These are phyloP conservation scores for Colletotrichum euphorbiae DNA, from an alignment of 2,329 filamentous ascomycete species.

Conservation along the genomic window DNA sequence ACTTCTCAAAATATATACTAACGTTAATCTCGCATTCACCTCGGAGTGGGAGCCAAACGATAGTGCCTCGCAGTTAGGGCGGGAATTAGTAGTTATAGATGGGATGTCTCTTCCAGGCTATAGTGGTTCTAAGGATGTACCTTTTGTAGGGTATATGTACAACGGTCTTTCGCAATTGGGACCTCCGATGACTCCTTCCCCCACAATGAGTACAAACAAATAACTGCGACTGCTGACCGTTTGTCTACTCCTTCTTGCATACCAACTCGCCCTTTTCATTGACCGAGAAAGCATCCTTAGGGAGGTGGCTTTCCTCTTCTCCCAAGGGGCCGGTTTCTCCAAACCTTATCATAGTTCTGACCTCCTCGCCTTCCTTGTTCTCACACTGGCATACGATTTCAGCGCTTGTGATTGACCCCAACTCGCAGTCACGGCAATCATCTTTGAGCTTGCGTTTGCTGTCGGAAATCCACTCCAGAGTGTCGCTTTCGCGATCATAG, in stretches of 20 bases:
- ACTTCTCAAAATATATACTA: too few relatives aligned
- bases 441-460: not conserved
- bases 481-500: not conserved
- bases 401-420: not conserved
- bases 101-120: too few relatives aligned
- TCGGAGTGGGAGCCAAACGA: too few relatives aligned
- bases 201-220: too few relatives aligned
- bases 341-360: not conserved
- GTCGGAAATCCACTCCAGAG: not conserved
- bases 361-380: not conserved
- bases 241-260: not conserved
- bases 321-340: too few relatives aligned
- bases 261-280: not conserved
- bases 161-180: too few relatives aligned
- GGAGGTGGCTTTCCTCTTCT: not conserved
- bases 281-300: not conserved
- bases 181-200: too few relatives aligned
- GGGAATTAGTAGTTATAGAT: too few relatives aligned
- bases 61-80: too few relatives aligned
- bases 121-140: too few relatives aligned
- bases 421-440: not conserved
- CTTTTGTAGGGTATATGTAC: too few relatives aligned
- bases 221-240: not conserved
- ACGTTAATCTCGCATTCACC: too few relatives aligned
- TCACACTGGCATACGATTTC: not conserved